phyloP scores from a whole-genome alignment of 2,329 filamentous ascomycete genomes.

The Albifimbria verrucaria region DNA sequence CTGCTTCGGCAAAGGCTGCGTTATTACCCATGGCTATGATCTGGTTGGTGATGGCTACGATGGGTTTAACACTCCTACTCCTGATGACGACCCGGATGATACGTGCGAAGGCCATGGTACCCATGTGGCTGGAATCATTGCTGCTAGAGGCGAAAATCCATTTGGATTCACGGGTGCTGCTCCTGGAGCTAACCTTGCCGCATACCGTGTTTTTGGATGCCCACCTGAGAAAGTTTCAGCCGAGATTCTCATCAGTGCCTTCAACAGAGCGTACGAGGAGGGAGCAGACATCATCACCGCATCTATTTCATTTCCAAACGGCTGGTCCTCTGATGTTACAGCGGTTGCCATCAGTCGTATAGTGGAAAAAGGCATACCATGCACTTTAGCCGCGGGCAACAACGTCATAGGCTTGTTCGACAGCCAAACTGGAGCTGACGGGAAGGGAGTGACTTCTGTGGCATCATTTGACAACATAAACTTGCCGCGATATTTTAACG shows the following conservation, averaged over 20 bases:
- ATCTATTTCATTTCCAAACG: conserved; percentile 35
- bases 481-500: conserved; percentile 33
- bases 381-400: not conserved
- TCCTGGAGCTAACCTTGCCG: conserved; percentile 48
- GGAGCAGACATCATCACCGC: conserved; percentile 51
- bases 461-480: conserved; percentile 39
- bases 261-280: conserved; percentile 53
- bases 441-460: conserved; percentile 38
- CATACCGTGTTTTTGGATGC: conserved; percentile 54
- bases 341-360: not conserved
- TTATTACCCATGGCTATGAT: conserved; percentile 52
- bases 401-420: not conserved
- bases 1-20: conserved; percentile 55
- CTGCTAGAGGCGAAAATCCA: conserved; percentile 44
- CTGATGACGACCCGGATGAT: conserved; percentile 47
- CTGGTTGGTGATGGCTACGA: conserved; percentile 49
- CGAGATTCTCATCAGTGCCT: conserved; percentile 54
- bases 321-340: not conserved
- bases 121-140: conserved; percentile 58
- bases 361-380: not conserved
- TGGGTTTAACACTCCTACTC: conserved; percentile 21
- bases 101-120: conserved; percentile 52
- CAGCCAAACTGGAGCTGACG: conserved; percentile 30
- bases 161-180: conserved; percentile 52
- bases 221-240: conserved; percentile 36